These are phyloP conservation scores for Vaccinium macrocarpon DNA, from an alignment of 148 eudicot genomes.

Conservation along the genomic window DNA sequence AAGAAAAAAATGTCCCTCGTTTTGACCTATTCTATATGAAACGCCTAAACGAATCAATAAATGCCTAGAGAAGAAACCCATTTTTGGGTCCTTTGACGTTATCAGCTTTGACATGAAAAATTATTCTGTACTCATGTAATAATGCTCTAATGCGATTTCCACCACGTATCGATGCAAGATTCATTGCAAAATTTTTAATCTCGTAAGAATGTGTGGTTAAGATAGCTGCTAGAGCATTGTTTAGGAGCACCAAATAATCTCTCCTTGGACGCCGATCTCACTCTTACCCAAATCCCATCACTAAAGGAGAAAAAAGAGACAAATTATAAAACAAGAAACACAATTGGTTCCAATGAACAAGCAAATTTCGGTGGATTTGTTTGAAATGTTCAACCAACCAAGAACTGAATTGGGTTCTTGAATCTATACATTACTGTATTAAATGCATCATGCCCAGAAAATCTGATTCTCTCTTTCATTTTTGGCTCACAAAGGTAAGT, in stretches of 20 bases:
- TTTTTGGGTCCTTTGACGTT: slow-evolving; percentile 1
- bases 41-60: neutral
- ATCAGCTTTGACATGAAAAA: neutral
- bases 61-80: neutral
- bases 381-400: slow-evolving; percentile 9
- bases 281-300: neutral
- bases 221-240: neutral
- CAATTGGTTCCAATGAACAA: neutral
- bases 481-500: neutral
- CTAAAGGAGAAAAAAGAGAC: neutral
- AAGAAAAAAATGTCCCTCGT: neutral
- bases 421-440: neutral
- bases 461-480: neutral
- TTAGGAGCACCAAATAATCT: neutral
- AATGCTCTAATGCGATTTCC: neutral
- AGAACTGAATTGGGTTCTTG: neutral
- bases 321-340: neutral
- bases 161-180: neutral
- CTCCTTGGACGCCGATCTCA: neutral
- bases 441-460: neutral
- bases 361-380: neutral
- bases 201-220: neutral
- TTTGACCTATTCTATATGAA: neutral
- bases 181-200: neutral
- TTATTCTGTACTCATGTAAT: neutral